Evolutionary conservation across 1,139 yeast genomes (phyloP), one percentile per base, ranked within the genome.

Genomic region (Yamadazyma taylorii): DNA sequence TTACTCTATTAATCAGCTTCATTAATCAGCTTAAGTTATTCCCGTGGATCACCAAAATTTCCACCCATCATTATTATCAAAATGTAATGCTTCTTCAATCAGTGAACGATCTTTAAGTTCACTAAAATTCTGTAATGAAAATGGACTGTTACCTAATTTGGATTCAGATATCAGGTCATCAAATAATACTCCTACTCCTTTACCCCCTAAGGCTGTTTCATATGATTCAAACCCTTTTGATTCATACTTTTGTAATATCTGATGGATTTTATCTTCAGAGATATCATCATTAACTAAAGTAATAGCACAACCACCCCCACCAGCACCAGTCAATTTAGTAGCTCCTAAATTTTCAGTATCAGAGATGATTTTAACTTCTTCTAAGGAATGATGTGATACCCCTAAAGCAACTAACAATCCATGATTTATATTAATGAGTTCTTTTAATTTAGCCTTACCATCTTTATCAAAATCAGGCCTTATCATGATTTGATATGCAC

Each of bases 231-330:
- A 89, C 0, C 87, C 87, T 36, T 72, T 68, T 2, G 55, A 47
- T n/a, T 58, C 56, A 37, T 63, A 68, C 39, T 66, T 63, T 9
- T 73, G 49, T 10, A 63, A 61, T 1, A 70, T 71, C 7, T 61
- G 61, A 13, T 56, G 53, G 10, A 73, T 48, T 1, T 40, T 47
- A 2, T 44, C 52, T 30, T 58, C 66, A 1, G 59, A 55, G 3
- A 66, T 67, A 9, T 69, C 71, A 35, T 78, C 82, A 35, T 78
- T 69, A 10, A 90, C 71, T 36, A 92, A 66, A 0, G 97, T 92
- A 39, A 94, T 84, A 14, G 97, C 96, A 66, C 99, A 92, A 1
- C 99, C 99, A 32, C 99, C 99, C 14, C 98, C 98, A 17, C 99
- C 99, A 0, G 98, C 98, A 30, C 99, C 99, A 0, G 98, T 92